Evolutionary conservation across 805 yeast genomes (phyloP).

Genomic region (Starmerella gropengiesseri): DNA sequence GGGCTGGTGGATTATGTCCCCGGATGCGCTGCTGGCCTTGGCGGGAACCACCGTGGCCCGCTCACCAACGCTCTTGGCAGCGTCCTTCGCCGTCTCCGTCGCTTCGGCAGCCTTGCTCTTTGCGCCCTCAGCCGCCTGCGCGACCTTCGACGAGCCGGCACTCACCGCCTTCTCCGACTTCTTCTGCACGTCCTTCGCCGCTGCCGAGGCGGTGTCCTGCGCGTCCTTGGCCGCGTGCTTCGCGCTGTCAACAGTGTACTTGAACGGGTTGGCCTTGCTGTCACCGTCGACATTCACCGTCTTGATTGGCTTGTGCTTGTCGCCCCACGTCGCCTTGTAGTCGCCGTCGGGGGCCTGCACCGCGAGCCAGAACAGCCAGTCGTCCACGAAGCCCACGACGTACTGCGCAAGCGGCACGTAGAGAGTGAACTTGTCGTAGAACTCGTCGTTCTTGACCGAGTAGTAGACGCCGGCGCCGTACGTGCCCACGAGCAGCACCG

Average conservation of each 20-base stretch:
- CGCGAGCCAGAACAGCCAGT: conserved; percentile 26
- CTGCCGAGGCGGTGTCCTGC: not conserved
- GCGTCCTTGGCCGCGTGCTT: not conserved
- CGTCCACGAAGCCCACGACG: conserved; percentile 42
- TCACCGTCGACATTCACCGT: conserved; percentile 17
- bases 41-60: not conserved
- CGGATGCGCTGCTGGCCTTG: not conserved
- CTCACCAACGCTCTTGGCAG: not conserved
- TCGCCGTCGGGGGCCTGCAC: conserved; percentile 12
- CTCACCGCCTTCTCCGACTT: no score
- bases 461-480: conserved; percentile 54
- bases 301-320: conserved; percentile 6
- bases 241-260: no score
- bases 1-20: no score
- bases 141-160: no score
- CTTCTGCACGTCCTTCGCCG: not conserved
- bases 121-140: conserved; percentile 15
- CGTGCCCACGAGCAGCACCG: conserved; percentile 28
- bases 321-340: conserved; percentile 8
- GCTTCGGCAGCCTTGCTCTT: conserved; percentile 17
- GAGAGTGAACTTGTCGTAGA: conserved; percentile 52
- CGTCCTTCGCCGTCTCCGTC: not conserved
- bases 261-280: conserved; percentile 10
- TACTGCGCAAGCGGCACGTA: conserved; percentile 55
- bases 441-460: conserved; percentile 45